Conservation (phyloP, 805 yeast species). For the Jamesozyma lodderae region DNA sequence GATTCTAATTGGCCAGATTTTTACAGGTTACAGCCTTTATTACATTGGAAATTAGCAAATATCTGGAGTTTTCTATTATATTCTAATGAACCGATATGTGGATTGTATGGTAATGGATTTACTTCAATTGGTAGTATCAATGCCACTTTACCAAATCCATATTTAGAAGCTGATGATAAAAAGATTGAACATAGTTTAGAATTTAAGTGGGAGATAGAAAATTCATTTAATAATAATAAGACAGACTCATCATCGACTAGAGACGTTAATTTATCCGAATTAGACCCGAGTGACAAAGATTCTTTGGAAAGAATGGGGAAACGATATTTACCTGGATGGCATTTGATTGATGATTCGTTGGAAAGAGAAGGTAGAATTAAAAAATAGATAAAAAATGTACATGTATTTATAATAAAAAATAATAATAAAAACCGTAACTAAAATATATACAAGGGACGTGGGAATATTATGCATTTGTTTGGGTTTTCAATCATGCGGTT, state of each 20-base stretch:
- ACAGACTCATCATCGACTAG: too few relatives aligned
- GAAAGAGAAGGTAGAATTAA: conserved; percentile 30
- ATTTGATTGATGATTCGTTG: conserved; percentile 20
- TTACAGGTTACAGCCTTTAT: conserved; percentile 74
- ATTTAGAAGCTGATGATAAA: conserved; percentile 24
- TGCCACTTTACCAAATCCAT: conserved; percentile 67
- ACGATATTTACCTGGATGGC: conserved; percentile 29
- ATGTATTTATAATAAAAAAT: too few relatives aligned
- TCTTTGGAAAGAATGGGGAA: conserved; percentile 2
- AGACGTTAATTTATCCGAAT: conserved; percentile 6
- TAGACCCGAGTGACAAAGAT: conserved; percentile 9
- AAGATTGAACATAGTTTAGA: background rate
- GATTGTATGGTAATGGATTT: conserved; percentile 71
- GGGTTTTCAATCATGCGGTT: conserved; percentile 33
- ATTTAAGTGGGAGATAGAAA: conserved; percentile 24
- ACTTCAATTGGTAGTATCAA: conserved; percentile 80
- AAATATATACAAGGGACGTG: background rate
- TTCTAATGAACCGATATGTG: conserved; percentile 58
- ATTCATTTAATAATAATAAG: conserved; percentile 9
- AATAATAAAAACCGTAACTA: too few relatives aligned
- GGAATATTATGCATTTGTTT: background rate
- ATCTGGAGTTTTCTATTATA: conserved; percentile 75
- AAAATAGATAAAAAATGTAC: conserved; percentile 2
- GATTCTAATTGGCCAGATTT: conserved; percentile 91
- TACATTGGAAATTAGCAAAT: conserved; percentile 78